A percentile compares a stretch with the other conserved stretches of the same genome.
phyloP scores from a whole-genome alignment of 2,329 filamentous ascomycete species.

The Monosporascus sp. region DNA sequence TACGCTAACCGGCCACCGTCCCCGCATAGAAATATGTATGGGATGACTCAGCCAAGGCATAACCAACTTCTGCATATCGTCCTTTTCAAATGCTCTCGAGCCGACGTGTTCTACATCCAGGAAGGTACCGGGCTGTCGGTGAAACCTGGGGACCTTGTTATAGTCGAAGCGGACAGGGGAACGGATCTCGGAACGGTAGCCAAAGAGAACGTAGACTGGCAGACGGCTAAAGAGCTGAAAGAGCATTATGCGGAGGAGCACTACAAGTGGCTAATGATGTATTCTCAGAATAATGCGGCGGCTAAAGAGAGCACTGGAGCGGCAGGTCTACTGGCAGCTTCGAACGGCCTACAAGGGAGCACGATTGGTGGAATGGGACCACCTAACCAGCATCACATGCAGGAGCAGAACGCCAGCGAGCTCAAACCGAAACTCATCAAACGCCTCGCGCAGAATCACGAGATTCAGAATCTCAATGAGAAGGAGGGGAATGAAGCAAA shows the following conservation, averaged over 20 bases:
- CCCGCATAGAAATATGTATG: slow-evolving; percentile 58
- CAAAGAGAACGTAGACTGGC: slow-evolving; percentile 80
- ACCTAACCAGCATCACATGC: slow-evolving; percentile 65
- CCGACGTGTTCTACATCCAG: slow-evolving; percentile 95
- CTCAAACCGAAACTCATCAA: slow-evolving; percentile 97
- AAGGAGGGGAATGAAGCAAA: slow-evolving; percentile 98
- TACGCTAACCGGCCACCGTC: slow-evolving; percentile 51
- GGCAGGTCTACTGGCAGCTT: slow-evolving; percentile 57
- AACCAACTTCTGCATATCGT: slow-evolving; percentile 81
- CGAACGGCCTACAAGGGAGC: slow-evolving; percentile 61
- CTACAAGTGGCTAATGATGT: slow-evolving; percentile 99
- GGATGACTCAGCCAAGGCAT: slow-evolving; percentile 54
- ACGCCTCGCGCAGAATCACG: slow-evolving; percentile 83
- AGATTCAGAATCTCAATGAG: slow-evolving; percentile 81
- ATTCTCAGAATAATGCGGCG: slow-evolving; percentile 71
- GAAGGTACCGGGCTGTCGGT: slow-evolving; percentile 90
- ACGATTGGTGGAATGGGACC: slow-evolving; percentile 76
- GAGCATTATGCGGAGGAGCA: slow-evolving; percentile 92
- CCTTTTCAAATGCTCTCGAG: slow-evolving; percentile 91
- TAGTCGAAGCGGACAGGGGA: slow-evolving; percentile 94
- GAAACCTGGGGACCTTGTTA: slow-evolving; percentile 88
- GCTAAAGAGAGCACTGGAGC: slow-evolving; percentile 53
- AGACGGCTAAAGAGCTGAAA: slow-evolving; percentile 81
- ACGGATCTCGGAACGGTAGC: slow-evolving; percentile 93
- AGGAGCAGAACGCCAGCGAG: slow-evolving; percentile 66